Evolutionary conservation across 73 alveolate genomes (phyloP).

Genomic region (Paramecium primaurelia): DNA sequence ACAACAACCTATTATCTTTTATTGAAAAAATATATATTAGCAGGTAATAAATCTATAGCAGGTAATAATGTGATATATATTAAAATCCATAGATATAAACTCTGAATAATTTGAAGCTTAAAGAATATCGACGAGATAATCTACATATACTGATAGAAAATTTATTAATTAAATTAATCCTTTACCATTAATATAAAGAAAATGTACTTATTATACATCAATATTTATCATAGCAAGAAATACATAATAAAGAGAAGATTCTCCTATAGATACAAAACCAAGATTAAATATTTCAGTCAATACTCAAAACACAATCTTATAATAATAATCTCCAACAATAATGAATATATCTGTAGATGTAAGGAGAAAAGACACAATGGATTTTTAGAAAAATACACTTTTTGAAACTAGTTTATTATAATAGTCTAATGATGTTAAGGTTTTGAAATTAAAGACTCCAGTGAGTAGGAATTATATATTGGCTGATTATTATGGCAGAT

Average conservation of each 20-base stretch:
- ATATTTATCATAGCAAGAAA: not conserved
- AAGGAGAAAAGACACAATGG: not conserved
- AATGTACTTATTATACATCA: not conserved
- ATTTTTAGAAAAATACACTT: not conserved
- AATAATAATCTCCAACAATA: not conserved
- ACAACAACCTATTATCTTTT: slow-evolving; percentile 92
- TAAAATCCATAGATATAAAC: not conserved
- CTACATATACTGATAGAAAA: not conserved
- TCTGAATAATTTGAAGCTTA: not conserved
- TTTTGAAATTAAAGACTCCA: slow-evolving; percentile 26
- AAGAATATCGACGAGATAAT: not conserved
- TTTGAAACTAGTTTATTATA: not conserved
- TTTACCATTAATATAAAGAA: not conserved
- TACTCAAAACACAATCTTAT: not conserved
- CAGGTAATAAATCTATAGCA: slow-evolving; percentile 82
- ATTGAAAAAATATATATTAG: slow-evolving; percentile 73
- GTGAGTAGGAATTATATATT: not conserved
- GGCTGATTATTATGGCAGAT: not conserved
- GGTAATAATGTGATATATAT: not conserved
- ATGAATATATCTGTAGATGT: slow-evolving; percentile 12
- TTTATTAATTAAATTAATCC: not conserved
- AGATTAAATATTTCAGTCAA: not conserved
- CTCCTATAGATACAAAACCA: not conserved
- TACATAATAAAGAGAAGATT: not conserved
- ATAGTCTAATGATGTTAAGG: not conserved